Base-by-base conservation (phyloP, 1,284 basidiomycete genomes). In the Malassezia pachydermatis region DNA sequence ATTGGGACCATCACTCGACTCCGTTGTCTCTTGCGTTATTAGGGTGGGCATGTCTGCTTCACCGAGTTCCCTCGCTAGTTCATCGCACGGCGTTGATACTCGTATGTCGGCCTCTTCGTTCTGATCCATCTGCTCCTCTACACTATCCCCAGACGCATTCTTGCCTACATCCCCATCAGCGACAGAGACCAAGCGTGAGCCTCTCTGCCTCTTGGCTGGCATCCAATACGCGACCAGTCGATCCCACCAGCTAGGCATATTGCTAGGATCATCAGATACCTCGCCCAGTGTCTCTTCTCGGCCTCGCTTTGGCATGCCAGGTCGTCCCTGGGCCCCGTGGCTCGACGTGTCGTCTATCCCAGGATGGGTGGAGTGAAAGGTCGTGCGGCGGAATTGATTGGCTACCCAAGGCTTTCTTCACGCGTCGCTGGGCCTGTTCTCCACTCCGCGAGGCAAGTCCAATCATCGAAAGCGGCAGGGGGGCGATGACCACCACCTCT, bases 221-320 rank as follows among this genome's bases (percentile, higher is more conserved):
- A 29, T 19, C 19, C 32, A 43, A n/a, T 33, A 43, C 16, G 29
- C 13, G 25, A 43, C 28, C 22, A 43, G n/a, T 28, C 41, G 28
- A 10, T 16, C n/a, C 41, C 41, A 43, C 41, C 41, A 43, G n/a
- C 29, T 28, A 8, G 24, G 32, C 20, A 32, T 14, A 43, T 17
- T 10, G n/a, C 20, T 16, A 10, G 30, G 32, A 28, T 24, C 8
- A 19, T 17, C 24, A 8, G 9, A 19, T 27, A 14, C 22, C 17
- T 30, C 39, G 19, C 29, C n/a, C 39, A 41, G 10, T 29, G 16
- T 28, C 32, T 19, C 41, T 25, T 16, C 41, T 33, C 30, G 28
- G 22, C n/a, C 20, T 19, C 41, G 41, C 41, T 43, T 43, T 17
- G 41, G 41, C 41, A 43, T 43, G 29, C 41, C 41, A 43, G 41